Percentiles rank a stretch among this genome's conserved stretches.
These are phyloP conservation scores for Schizochytrium sp. DNA, from an alignment of 108 stramenopile species.

Conservation along the genomic window DNA sequence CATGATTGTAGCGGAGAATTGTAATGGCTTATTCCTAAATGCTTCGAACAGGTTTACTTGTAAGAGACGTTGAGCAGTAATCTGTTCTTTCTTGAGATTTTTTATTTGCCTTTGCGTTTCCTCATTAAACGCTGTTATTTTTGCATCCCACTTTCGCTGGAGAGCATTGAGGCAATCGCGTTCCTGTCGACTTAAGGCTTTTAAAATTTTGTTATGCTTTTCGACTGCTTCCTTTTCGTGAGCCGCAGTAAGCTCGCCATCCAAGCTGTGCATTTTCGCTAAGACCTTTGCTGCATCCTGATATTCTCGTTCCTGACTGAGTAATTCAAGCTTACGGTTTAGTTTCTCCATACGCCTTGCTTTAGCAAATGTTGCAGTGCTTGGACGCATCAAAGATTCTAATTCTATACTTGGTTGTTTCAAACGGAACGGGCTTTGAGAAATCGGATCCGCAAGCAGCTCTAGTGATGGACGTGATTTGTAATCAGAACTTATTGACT, in stretches of 20 bases:
- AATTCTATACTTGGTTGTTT: too few relatives aligned
- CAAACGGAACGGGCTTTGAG: too few relatives aligned
- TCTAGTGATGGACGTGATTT: too few relatives aligned
- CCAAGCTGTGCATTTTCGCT: neutral
- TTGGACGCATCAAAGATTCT: neutral
- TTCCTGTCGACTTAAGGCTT: neutral
- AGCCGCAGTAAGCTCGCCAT: neutral
- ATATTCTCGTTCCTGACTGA: neutral
- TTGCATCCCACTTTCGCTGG: constrained; percentile 11
- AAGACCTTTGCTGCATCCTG: constrained; percentile 27
- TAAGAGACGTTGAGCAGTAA: neutral
- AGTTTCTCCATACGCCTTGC: neutral
- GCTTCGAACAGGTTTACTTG: neutral
- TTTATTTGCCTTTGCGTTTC: neutral
- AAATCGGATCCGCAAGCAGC: too few relatives aligned
- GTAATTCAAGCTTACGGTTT: neutral
- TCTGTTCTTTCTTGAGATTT: neutral
- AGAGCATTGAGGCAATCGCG: constrained; percentile 5
- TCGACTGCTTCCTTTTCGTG: neutral
- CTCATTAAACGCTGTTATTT: neutral
- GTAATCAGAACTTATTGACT: too few relatives aligned
- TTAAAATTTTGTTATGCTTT: neutral
- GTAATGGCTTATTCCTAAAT: neutral
- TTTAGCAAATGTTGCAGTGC: neutral
- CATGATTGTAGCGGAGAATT: constrained; percentile 10